Percentiles rank a stretch among this genome's conserved stretches.
Conservation (phyloP, 2,329 filamentous ascomycete genomes). For the Plenodomus biglobosus region DNA sequence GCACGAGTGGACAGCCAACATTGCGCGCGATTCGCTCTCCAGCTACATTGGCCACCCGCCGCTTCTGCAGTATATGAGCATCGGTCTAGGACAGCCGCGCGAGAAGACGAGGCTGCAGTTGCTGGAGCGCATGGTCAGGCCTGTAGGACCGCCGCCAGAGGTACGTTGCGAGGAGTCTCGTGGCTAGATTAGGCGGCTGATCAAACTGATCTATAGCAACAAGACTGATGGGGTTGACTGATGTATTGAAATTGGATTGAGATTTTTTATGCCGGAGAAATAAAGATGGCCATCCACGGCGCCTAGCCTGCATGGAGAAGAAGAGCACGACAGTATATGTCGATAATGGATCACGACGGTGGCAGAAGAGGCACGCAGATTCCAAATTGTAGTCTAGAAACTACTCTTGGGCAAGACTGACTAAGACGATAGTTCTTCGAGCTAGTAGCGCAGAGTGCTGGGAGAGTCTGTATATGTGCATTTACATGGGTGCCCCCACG, state of each 20-base stretch:
- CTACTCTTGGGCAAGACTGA: too few species aligned
- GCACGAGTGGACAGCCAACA: conserved; percentile 97
- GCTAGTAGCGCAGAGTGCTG: neutral
- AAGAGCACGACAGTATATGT: too few species aligned
- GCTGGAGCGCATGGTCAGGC: conserved; percentile 72
- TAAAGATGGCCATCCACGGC: too few species aligned
- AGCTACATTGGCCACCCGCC: conserved; percentile 89
- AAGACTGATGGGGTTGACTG: conserved; percentile 17
- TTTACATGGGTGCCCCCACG: neutral
- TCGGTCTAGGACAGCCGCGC: conserved; percentile 82
- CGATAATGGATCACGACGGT: too few species aligned
- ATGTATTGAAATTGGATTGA: neutral
- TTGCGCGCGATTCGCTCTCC: conserved; percentile 88
- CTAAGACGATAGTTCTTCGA: too few species aligned
- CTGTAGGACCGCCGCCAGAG: conserved; percentile 67
- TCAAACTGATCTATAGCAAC: conserved; percentile 17
- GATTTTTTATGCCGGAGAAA: too few species aligned
- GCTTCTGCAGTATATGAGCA: conserved; percentile 81
- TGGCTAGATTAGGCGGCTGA: conserved; percentile 5
- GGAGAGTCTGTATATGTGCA: neutral
- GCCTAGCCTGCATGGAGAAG: too few species aligned
- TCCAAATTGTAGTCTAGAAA: too few species aligned
- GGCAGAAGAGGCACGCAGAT: too few species aligned
- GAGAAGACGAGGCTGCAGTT: conserved; percentile 78
- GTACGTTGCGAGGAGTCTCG: conserved; percentile 39